Conservation (phyloP, 2,329 filamentous ascomycete genomes). For the Fusarium redolens region DNA sequence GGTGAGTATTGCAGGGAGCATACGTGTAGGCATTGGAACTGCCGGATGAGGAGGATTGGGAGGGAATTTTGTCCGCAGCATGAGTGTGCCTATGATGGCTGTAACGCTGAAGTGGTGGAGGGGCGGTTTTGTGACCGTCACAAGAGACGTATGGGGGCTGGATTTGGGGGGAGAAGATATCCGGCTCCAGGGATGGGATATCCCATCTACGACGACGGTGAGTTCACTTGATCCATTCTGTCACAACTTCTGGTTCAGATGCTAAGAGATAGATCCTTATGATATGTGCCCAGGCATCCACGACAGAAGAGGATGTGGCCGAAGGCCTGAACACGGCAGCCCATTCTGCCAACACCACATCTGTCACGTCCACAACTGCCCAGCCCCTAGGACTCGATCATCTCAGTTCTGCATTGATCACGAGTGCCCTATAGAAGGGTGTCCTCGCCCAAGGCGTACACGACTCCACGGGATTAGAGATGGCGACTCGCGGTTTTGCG, state of each 20-base stretch:
- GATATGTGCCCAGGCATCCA: constrained; percentile 14
- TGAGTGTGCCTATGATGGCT: constrained; percentile 44
- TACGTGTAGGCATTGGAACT: constrained; percentile 40
- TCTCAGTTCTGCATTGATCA: constrained; percentile 37
- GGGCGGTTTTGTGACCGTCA: constrained; percentile 42
- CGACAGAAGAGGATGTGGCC: constrained; percentile 21
- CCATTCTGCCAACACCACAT: constrained; percentile 38
- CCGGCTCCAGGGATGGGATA: constrained; percentile 24
- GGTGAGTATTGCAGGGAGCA: constrained; percentile 44
- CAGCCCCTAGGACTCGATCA: constrained; percentile 10
- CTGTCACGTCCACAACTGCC: constrained; percentile 41
- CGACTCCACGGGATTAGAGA: not conserved
- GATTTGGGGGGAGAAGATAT: constrained; percentile 15
- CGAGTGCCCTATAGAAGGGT: constrained; percentile 29
- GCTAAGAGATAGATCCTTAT: constrained; percentile 20
- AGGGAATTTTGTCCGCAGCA: constrained; percentile 43
- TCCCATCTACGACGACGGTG: constrained; percentile 40
- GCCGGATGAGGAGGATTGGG: constrained; percentile 34
- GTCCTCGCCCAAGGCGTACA: constrained; percentile 19
- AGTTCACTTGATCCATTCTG: constrained; percentile 7
- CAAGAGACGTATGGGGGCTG: constrained; percentile 14
- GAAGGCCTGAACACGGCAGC: constrained; percentile 10
- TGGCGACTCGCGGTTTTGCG: constrained; percentile 28
- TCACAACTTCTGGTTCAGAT: not conserved
- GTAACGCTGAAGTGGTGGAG: constrained; percentile 34